Base-by-base conservation (phyloP, 768 basidiomycete genomes). In the Hydnomerulius pinastri region DNA sequence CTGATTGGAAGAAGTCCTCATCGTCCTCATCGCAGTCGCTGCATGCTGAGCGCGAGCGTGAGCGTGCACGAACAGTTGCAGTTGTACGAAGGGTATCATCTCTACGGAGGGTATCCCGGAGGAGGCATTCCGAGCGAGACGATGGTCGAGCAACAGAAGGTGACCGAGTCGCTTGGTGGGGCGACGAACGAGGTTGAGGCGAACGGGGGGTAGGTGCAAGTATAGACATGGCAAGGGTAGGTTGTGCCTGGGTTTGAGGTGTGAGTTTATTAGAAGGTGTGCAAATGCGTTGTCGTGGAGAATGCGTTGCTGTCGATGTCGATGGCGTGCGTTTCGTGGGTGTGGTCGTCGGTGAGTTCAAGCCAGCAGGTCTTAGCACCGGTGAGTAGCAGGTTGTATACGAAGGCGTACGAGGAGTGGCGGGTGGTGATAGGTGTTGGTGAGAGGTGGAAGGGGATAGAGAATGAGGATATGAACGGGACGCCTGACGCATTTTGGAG, bases 21-120 rank as follows among this genome's bases (percentile, higher is more conserved):
- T 59, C 61, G 32, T 62, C 72, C 8, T 59, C 56, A 20, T 59
- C 60, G 48, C 54, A 53, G 52, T 51, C 55, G 46, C 60, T 66
- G 27, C 55, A 54, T 27, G 47, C 37, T 25, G 71, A 58, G 62
- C 61, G 50, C 18, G 72, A 51, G 51, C 62, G 50, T 18, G 67
- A 40, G 43, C 62, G 27, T 43, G 53, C 30, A 46, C 17, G 44
- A 39, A 43, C 54, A 29, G 50, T 64, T 59, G 33, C 57, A 53
- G 43, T 51, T 38, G 55, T 69, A 63, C 51, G 73, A 64, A 58
- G 77, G 67, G 61, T 70, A 61, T 56, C 72, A 66, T 70, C 78
- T 57, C 73, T 82, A 40, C 78, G 72, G 46, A 85, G 75, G 9
- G 83, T 76, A 54, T 83, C 76, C 43, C 82, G 72, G 42, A 85